Evolutionary conservation across 169 alveolate genomes (phyloP), one percentile per base, ranked within the genome.

Genomic region (Babesia bovis): DNA sequence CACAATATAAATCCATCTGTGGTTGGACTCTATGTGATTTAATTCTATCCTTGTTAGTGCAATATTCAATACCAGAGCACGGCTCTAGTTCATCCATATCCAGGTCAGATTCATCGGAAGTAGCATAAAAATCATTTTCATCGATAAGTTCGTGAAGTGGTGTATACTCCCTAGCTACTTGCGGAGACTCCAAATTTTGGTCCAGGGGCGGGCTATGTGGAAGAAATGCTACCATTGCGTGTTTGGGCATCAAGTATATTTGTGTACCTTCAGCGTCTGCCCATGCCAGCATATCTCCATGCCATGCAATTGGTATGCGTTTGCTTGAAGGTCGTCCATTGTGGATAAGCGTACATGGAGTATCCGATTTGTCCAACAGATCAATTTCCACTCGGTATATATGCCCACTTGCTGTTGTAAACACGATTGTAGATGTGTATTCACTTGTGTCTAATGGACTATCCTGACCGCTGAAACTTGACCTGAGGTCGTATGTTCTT

Each of bases 71-170:
- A n/a, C n/a, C n/a, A n/a, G n/a, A n/a, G n/a, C n/a, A n/a, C n/a
- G n/a, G n/a, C n/a, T n/a, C n/a, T n/a, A n/a, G n/a, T n/a, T n/a
- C n/a, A n/a, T n/a, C n/a, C n/a, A n/a, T n/a, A 19, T 33, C 57
- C 9, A 68, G 15, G 12, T 68, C 79, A 10, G 79, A 68, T 53
- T 68, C 79, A 15, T 68, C 79, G 25, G 79, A 53, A 1, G 79
- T 53, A 17, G 19, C 59, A 40, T 68, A 68, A 38, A 53, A 41
- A 10, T 68, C 79, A 13, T 50, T 58, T 26, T 38, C 15, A 4
- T 68, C 79, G 4, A 7, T 45, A 3, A 52, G 28, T 1, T 68
- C 66, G 3, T n/a, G 45, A 17, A 68, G 58, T 3, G 6, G 45
- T 1, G 40, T 36, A 45, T 7, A 25, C 4, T 9, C 0, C 26